phyloP scores from a whole-genome alignment of 805 yeast species.

The Suhomyces pyralidae region DNA sequence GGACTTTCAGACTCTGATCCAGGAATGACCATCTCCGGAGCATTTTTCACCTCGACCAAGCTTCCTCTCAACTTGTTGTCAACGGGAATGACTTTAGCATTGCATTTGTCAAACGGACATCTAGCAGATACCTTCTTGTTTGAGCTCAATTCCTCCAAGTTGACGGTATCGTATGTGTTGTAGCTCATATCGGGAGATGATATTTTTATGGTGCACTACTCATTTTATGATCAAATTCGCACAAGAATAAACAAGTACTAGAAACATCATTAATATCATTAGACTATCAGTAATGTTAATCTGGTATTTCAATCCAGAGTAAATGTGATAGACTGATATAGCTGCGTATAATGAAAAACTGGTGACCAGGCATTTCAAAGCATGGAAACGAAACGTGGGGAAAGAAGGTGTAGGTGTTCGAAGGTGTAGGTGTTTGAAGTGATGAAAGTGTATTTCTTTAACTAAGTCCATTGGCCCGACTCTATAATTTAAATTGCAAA shows the following conservation, averaged over 20 bases:
- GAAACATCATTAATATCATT: no score
- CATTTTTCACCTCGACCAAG: constrained; percentile 9
- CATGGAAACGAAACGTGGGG: no score
- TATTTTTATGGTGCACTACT: background rate
- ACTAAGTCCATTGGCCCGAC: no score
- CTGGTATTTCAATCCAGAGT: background rate
- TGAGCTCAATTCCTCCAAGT: background rate
- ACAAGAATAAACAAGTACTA: no score
- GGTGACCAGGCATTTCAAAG: no score
- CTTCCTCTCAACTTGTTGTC: constrained; percentile 8
- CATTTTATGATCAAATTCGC: background rate
- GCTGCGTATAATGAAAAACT: no score
- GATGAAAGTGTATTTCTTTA: no score
- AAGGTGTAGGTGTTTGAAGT: no score
- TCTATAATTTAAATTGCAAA: no score
- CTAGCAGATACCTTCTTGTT: constrained; percentile 8
- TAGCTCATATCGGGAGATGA: background rate
- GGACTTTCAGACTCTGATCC: constrained; percentile 1
- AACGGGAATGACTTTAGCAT: constrained; percentile 21
- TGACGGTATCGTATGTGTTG: background rate
- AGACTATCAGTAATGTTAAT: background rate
- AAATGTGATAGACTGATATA: no score
- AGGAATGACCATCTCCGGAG: constrained; percentile 28
- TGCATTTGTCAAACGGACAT: constrained; percentile 22
- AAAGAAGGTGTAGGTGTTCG: no score